Percentiles rank a stretch among this genome's conserved stretches.
Evolutionary conservation across 2,329 filamentous ascomycete species (phyloP).

Genomic region (Blastomyces gilchristii): DNA sequence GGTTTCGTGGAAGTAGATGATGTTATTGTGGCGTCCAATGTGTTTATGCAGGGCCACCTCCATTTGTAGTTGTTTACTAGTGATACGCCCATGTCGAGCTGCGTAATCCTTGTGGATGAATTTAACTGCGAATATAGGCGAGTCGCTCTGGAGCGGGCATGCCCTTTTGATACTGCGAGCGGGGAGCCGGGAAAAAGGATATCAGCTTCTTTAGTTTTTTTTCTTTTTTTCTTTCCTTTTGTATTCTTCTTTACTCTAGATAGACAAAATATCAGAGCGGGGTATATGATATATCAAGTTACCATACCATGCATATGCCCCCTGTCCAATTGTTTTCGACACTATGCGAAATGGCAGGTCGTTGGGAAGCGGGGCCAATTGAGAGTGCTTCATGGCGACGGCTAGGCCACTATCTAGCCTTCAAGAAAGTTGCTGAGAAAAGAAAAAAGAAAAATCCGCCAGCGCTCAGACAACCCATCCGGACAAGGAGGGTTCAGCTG

Average conservation of each 20-base stretch:
- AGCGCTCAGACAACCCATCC: constrained; percentile 2
- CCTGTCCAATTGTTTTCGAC: constrained; percentile 91
- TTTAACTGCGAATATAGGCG: constrained; percentile 89
- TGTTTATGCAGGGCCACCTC: constrained; percentile 85
- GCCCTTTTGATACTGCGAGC: constrained; percentile 77
- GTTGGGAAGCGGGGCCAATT: constrained; percentile 71
- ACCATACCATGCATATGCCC: constrained; percentile 99
- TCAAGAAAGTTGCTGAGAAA: neutral
- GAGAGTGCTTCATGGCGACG: constrained; percentile 57
- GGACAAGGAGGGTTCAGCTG: neutral
- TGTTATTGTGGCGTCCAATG: constrained; percentile 79
- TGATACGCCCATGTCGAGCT: constrained; percentile 75
- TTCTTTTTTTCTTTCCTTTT: too few species aligned
- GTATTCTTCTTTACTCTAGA: too few species aligned
- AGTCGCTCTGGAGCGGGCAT: constrained; percentile 56
- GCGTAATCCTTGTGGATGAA: constrained; percentile 98
- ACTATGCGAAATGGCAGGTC: constrained; percentile 89
- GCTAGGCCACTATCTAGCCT: neutral
- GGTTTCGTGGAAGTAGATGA: constrained; percentile 83
- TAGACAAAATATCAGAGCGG: neutral
- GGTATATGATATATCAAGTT: constrained; percentile 15
- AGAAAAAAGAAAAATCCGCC: neutral
- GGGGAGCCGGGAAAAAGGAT: constrained; percentile 11
- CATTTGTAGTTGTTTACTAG: constrained; percentile 78
- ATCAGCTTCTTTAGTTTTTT: constrained; percentile 5